Evolutionary conservation across 805 yeast species (phyloP), one percentile per base, ranked within the genome.

Genomic region (Schwanniomyces polymorphus): DNA sequence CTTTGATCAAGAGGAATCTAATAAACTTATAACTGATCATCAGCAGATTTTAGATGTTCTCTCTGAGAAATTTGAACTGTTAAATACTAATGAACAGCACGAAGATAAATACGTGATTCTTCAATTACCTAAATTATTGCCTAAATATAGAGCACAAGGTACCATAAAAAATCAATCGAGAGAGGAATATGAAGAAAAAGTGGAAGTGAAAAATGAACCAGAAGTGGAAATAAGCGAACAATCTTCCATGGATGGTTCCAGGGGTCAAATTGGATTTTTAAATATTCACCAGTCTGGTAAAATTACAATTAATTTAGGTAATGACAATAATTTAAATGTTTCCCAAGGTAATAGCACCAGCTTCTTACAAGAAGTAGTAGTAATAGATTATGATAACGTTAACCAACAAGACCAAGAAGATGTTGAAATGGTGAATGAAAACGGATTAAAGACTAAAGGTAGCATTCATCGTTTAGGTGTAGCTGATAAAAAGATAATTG

Each of bases 201-300:
- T 44, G 6, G 46, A 49, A 26, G 45, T 25, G 10, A 49, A 47
- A 23, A 48, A 50, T 9, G 53, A 44, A 27, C 17, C 39, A 8
- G 43, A 46, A 2, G 39, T 12, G 18, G 50, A 29, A 31, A 40
- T 26, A 14, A 26, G 38, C 14, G 44, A 43, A 0, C 65, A 68
- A 34, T 44, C 47, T 17, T 38, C 49, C 27, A 44, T 49, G 18
- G 57, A 58, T 3, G 34, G 50, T 0, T 31, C 37, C 8, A 53
- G 53, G 8, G 97, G 97, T 1, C 74, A 74, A 45, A 75, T 90
- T 33, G 97, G 97, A 5, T 74, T 79, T 8, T 59, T 92, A 28
- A 80, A 92, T 46, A 74, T 85, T 40, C 97, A 91, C 63, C 80
- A 84, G 58, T 88, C 97, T 1, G 98, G 98, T 3, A 88, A 80